Percentiles rank a stretch among this genome's conserved stretches.
phyloP scores from a whole-genome alignment of 2,329 filamentous ascomycete species.

The Xylariaceae sp. region DNA sequence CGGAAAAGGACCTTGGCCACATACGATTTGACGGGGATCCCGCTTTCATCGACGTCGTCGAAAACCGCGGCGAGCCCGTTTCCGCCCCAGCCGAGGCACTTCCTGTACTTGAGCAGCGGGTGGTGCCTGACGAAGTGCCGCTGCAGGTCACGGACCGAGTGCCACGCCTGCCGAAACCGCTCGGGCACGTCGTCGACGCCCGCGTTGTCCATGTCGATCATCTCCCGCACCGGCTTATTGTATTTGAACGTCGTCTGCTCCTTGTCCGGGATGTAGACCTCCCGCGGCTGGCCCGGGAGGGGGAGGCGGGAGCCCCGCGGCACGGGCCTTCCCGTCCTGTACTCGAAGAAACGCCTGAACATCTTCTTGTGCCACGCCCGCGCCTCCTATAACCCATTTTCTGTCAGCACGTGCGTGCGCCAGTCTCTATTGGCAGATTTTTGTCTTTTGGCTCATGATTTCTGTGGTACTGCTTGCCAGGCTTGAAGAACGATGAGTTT shows the following conservation, averaged over 20 bases:
- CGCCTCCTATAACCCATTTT: no score
- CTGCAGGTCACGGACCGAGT: background rate
- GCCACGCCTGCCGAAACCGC: background rate
- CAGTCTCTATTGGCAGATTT: no score
- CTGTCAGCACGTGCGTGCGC: no score
- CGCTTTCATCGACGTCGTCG: background rate
- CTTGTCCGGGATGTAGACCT: background rate
- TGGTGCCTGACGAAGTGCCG: background rate
- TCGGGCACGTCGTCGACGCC: background rate
- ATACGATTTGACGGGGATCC: background rate
- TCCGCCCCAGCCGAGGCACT: slow-evolving; percentile 13
- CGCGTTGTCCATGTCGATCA: background rate
- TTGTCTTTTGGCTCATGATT: no score
- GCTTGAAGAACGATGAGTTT: no score
- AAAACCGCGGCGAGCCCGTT: slow-evolving; percentile 13
- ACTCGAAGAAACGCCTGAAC: background rate
- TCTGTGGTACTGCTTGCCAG: no score
- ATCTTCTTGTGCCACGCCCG: background rate
- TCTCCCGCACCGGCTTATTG: no score
- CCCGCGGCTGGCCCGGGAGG: background rate
- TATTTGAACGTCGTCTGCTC: background rate
- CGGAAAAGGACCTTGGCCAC: slow-evolving; percentile 11
- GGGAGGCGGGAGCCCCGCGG: background rate
- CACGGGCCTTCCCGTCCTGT: background rate
- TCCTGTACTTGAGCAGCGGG: slow-evolving; percentile 2